A percentile compares a stretch with the other conserved stretches of the same genome.
Evolutionary conservation across 805 yeast genomes (phyloP).

Genomic region (Ogataea populi-albae): DNA sequence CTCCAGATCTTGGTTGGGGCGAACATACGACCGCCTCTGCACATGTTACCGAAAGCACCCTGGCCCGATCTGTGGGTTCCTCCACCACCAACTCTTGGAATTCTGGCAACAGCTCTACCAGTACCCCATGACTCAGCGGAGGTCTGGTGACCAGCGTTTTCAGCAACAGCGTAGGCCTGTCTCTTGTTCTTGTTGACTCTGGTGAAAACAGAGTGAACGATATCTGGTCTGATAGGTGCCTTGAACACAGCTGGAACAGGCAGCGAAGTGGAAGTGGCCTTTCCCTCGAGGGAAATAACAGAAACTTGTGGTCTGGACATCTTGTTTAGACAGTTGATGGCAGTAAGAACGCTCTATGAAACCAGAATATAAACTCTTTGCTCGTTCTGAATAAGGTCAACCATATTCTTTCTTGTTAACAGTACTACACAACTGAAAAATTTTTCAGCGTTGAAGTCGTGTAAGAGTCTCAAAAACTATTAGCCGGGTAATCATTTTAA

Average conservation of each 20-base stretch:
- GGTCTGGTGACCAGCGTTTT: constrained; percentile 99
- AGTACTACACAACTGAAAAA: no score
- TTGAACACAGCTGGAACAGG: constrained; percentile 98
- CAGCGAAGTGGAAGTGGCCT: constrained; percentile 76
- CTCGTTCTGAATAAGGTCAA: no score
- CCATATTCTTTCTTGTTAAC: no score
- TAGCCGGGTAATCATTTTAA: no score
- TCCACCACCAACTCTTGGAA: constrained; percentile 99
- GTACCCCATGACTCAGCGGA: constrained; percentile 99
- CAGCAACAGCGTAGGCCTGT: constrained; percentile 99
- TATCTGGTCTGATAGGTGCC: constrained; percentile 99
- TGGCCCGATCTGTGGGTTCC: constrained; percentile 99
- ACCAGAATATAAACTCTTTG: no score
- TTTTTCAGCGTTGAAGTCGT: constrained; percentile 3
- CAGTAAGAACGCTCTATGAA: neutral
- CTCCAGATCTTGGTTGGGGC: constrained; percentile 99
- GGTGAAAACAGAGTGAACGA: constrained; percentile 98
- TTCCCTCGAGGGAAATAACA: constrained; percentile 82
- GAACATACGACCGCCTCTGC: constrained; percentile 99
- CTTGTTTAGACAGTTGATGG: constrained; percentile 10
- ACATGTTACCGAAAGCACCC: constrained; percentile 99
- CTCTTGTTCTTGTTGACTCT: constrained; percentile 99
- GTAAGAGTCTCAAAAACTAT: constrained; percentile 7
- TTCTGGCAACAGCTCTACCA: constrained; percentile 99
- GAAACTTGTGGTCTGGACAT: constrained; percentile 92